Evolutionary conservation across 2,329 filamentous ascomycete genomes (phyloP), one percentile per base, ranked within the genome.

Genomic region (Capronia coronata): DNA sequence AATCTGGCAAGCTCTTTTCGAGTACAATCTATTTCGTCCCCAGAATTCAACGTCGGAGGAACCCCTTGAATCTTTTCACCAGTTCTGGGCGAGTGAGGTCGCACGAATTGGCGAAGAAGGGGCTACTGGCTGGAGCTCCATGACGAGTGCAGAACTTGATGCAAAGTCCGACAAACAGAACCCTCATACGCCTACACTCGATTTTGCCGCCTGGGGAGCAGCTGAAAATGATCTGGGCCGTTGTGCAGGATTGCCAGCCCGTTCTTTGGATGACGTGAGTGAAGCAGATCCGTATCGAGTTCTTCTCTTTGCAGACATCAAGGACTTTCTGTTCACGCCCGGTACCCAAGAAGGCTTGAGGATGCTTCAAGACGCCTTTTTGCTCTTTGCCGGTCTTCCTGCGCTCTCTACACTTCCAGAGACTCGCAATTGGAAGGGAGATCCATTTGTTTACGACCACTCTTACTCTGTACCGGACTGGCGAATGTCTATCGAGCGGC

Each of bases 51-150:
- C 49, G 7, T 3, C 37, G 18, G 38, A 57, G 16, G 25, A 56
- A 43, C 42, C 56, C 54, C 11, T 68, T 22, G 38, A 59, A n/a
- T 56, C 61, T 0, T 86, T 95, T 54, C 71, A 78, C 41, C 75
- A 82, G 2, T 95, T 93, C 56, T 97, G 93, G 93, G 88, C 95
- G 51, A 86, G 82, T 49, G 91, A 96, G 62, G 75, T 80, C 0
- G 73, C 85, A 0, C 79, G 91, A 4, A 77, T 95, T 46, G 91
- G 91, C 8, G 91, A 97, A 59, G 62, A 68, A 1, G 74, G 72
- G 1, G 83, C 87, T 2, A 72, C 75, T 53, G 88, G 89, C 1
- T 96, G 89, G 89, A 62, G 56, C 19, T 64, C 56, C 16, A 59
- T 46, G 23, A 53, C 49, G 6, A 57, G 41, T 40, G 19, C 49